A percentile compares a stretch with the other conserved stretches of the same genome.
These are phyloP conservation scores for Immersiella caudata DNA, from an alignment of 495 filamentous ascomycete genomes.

Conservation along the genomic window DNA sequence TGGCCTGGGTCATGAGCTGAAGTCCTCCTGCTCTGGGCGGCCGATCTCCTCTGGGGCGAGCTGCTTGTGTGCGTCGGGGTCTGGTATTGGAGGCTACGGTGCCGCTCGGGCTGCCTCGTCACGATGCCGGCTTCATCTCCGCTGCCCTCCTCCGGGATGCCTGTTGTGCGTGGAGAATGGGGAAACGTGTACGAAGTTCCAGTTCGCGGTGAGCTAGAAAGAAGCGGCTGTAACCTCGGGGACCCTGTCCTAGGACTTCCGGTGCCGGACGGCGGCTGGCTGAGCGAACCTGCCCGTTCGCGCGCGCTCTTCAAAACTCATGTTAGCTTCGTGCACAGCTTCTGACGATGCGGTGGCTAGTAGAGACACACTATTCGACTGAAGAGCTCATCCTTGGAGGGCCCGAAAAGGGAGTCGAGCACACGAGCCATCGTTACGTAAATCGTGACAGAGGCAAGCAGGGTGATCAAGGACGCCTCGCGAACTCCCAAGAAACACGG, in stretches of 20 bases:
- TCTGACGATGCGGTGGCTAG: not conserved
- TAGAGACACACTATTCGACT: conserved; percentile 30
- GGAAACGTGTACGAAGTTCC: conserved; percentile 19
- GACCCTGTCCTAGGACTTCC: conserved; percentile 22
- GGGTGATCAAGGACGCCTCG: not conserved
- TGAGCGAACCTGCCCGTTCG: conserved; percentile 36
- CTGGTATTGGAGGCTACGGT: conserved; percentile 40
- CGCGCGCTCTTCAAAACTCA: conserved; percentile 29
- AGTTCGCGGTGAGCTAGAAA: conserved; percentile 17
- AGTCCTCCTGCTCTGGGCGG: conserved; percentile 16
- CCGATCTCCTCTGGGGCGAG: conserved; percentile 26
- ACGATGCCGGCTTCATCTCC: conserved; percentile 38
- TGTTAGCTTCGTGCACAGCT: not conserved
- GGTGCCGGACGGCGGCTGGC: conserved; percentile 18
- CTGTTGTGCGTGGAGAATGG: not conserved
- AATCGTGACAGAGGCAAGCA: not conserved
- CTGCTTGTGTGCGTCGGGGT: conserved; percentile 32
- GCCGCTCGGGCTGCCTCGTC: conserved; percentile 32
- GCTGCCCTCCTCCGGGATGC: conserved; percentile 28
- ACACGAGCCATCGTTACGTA: conserved; percentile 24
- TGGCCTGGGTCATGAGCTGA: conserved; percentile 16
- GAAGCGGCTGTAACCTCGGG: conserved; percentile 29
- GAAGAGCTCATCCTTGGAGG: conserved; percentile 27
- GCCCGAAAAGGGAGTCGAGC: conserved; percentile 26
- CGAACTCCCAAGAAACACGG: not conserved